Base-by-base conservation (phyloP, 140 eudicot species). In the Ambrosia hybrid region DNA sequence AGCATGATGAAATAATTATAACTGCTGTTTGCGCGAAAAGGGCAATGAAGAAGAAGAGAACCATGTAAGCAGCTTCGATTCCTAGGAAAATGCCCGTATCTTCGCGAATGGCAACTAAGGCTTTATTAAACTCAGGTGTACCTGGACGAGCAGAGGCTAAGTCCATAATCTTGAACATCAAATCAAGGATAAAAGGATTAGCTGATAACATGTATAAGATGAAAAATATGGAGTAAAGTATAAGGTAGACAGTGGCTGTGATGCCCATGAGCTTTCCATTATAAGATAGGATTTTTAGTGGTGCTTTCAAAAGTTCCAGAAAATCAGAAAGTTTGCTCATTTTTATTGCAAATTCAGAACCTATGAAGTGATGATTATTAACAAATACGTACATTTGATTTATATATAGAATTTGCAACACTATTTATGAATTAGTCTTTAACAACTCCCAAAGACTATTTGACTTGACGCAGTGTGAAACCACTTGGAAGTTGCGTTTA, bases 251-350 rank as follows among this genome's bases (percentile, higher is more conserved):
- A 38, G 64, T 21, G 68, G 72, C 21, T 74, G 76, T 73, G 65
- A 73, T 59, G 65, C 84, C 74, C 55, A 85, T 49, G 14, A 75
- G 57, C 82, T 71, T 83, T 17, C 77, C 74, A 76, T 83, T 79
- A 67, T 56, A 51, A 26, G 84, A 45, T 6, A 79, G 59, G 58
- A 79, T 45, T 61, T 79, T 79, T 5, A 72, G 5, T 71, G 84
- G 74, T 72, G 55, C 79, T 58, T 67, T 79, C 57, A 79, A 53
- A 46, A 83, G 77, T 46, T 72, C 74, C 13, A 72, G 37, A 71
- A 79, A 72, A 7, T 79, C 71, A 34, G 68, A 59, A 45, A 55
- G 65, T 30, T 71, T 79, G 74, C 17, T 39, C 81, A 76, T 71
- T 49, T 51, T 72, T 34, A 0, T 17, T 51, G 63, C 6, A 51